These are phyloP conservation scores for Chernovozyma aurita DNA, from an alignment of 1,139 yeast species.

Conservation along the genomic window DNA sequence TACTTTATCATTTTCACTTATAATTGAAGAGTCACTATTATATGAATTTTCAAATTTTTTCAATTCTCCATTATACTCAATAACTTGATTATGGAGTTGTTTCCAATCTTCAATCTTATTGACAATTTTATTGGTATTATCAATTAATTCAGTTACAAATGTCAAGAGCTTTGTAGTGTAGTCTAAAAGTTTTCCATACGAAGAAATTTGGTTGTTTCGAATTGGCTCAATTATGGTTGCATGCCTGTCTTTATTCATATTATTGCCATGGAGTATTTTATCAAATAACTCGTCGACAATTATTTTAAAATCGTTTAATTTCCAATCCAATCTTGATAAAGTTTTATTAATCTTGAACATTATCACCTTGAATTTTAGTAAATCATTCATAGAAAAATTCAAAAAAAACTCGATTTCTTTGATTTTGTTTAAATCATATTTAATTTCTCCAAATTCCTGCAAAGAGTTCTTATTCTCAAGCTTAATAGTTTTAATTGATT, in stretches of 20 bases:
- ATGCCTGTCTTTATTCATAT: constrained; percentile 4
- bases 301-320: constrained; percentile 37
- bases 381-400: constrained; percentile 47
- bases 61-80: constrained; percentile 28
- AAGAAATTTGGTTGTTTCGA: constrained; percentile 7
- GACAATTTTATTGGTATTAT: constrained; percentile 34
- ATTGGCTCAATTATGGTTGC: constrained; percentile 1
- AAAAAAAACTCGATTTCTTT: constrained; percentile 55
- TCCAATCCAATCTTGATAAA: constrained; percentile 38
- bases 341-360: constrained; percentile 41
- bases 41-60: constrained; percentile 17
- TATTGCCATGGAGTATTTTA: constrained; percentile 8
- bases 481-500: constrained; percentile 24
- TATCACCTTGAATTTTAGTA: constrained; percentile 26
- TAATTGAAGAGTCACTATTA: constrained; percentile 1
- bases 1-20: constrained; percentile 11
- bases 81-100: constrained; percentile 29
- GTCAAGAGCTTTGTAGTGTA: constrained; percentile 28
- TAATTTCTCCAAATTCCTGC: constrained; percentile 19
- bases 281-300: constrained; percentile 18
- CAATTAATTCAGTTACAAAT: constrained; percentile 32
- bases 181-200: constrained; percentile 15
- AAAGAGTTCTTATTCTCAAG: constrained; percentile 16
- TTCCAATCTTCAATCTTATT: constrained; percentile 50
- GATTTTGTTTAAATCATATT: constrained; percentile 22